Evolutionary conservation across 2,329 filamentous ascomycete species (phyloP).

Genomic region (Neoascochyta sp.): DNA sequence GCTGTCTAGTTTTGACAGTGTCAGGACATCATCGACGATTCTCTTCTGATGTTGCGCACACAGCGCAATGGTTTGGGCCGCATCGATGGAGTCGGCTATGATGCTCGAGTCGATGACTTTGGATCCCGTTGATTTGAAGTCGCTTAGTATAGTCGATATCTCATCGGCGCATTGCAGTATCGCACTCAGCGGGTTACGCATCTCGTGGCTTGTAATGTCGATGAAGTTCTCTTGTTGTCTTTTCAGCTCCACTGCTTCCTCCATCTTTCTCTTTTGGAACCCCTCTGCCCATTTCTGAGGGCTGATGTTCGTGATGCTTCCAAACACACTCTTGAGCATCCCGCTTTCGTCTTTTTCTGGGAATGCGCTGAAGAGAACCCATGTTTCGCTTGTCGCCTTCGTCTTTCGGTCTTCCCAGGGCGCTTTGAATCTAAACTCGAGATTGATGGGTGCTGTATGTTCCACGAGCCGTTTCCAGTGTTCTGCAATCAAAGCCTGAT

Average conservation of each 20-base stretch:
- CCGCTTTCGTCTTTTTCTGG: slow-evolving; percentile 65
- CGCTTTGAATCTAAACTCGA: slow-evolving; percentile 73
- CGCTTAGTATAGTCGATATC: slow-evolving; percentile 54
- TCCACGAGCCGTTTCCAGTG: slow-evolving; percentile 62
- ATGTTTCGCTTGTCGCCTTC: slow-evolving; percentile 59
- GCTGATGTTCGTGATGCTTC: slow-evolving; percentile 80
- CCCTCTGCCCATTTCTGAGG: slow-evolving; percentile 82
- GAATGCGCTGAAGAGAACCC: slow-evolving; percentile 74
- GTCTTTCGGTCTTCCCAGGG: slow-evolving; percentile 59
- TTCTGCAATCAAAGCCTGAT: slow-evolving; percentile 55
- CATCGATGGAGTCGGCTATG: slow-evolving; percentile 62
- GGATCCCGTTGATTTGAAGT: slow-evolving; percentile 45
- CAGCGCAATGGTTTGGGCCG: slow-evolving; percentile 71
- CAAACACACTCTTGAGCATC: slow-evolving; percentile 69
- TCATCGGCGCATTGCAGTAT: slow-evolving; percentile 75
- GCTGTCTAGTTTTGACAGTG: slow-evolving; percentile 62
- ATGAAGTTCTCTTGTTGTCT: slow-evolving; percentile 78
- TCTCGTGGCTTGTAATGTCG: slow-evolving; percentile 72
- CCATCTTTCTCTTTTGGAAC: slow-evolving; percentile 70
- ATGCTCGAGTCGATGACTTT: slow-evolving; percentile 48
- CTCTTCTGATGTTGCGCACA: slow-evolving; percentile 76
- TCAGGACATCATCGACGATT: slow-evolving; percentile 49
- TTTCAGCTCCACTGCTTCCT: slow-evolving; percentile 79
- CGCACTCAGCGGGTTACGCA: slow-evolving; percentile 72
- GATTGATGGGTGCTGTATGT: slow-evolving; percentile 61